Conservation (phyloP, 306 rosid genomes). For the Lagenaria siceraria region DNA sequence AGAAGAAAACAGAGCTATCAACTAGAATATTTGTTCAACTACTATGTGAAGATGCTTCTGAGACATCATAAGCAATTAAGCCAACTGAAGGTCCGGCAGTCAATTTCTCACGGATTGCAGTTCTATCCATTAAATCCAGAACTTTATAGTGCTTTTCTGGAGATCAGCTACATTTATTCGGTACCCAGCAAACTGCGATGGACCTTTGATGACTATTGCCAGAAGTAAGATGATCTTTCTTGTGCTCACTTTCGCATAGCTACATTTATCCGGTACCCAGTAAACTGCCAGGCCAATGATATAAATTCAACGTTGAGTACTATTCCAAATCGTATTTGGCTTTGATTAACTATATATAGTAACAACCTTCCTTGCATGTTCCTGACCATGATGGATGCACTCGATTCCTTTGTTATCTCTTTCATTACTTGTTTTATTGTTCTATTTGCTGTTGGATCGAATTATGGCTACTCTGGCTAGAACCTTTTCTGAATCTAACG, state of each 20-base stretch:
- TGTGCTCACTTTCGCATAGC: background rate
- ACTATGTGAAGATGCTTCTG: constrained; percentile 62
- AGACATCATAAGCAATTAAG: constrained; percentile 41
- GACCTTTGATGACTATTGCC: constrained; percentile 55
- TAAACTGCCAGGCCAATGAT: background rate
- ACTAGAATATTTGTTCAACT: constrained; percentile 68
- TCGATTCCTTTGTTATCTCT: background rate
- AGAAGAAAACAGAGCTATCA: constrained; percentile 69
- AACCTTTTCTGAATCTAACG: background rate
- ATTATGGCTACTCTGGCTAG: background rate
- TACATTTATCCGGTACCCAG: background rate
- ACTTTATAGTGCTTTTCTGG: constrained; percentile 50
- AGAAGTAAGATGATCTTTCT: constrained; percentile 47
- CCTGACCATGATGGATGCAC: background rate
- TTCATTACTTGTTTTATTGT: background rate
- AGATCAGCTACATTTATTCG: constrained; percentile 56
- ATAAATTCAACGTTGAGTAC: background rate
- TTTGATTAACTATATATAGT: background rate
- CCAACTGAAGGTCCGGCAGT: constrained; percentile 65
- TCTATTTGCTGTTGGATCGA: background rate
- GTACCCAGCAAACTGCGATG: constrained; percentile 68
- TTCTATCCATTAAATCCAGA: constrained; percentile 70
- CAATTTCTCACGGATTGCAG: constrained; percentile 65
- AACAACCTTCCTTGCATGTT: background rate
- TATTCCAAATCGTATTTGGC: background rate